phyloP scores from a whole-genome alignment of 192 early-diverging fungal genomes.

The Backusella mclennaniae region DNA sequence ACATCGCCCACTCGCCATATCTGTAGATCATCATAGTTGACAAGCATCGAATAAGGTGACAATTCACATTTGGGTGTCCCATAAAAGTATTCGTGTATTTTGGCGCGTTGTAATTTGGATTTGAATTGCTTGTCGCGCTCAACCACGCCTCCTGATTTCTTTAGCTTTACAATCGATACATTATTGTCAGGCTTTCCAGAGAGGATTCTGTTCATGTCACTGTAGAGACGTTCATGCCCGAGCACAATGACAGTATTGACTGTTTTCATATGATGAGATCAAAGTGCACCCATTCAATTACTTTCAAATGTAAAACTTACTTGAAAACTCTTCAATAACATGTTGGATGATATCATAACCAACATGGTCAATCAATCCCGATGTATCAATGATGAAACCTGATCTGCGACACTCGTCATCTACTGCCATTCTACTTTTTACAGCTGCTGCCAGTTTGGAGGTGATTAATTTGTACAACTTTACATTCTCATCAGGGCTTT shows the following conservation, averaged over 20 bases:
- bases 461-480: slow-evolving; percentile 77
- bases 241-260: slow-evolving; percentile 87
- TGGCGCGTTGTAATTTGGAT: slow-evolving; percentile 65
- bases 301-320: slow-evolving; percentile 28
- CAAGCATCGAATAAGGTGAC: slow-evolving; percentile 80
- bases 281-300: neutral
- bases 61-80: slow-evolving; percentile 75
- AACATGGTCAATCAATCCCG: slow-evolving; percentile 72
- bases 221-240: slow-evolving; percentile 93
- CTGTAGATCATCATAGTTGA: slow-evolving; percentile 73
- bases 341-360: slow-evolving; percentile 77
- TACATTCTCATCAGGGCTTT: slow-evolving; percentile 70
- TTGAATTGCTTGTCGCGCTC: slow-evolving; percentile 75
- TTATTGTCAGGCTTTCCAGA: slow-evolving; percentile 30
- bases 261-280: slow-evolving; percentile 4
- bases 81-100: slow-evolving; percentile 95
- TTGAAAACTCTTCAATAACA: slow-evolving; percentile 66
- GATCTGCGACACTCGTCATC: slow-evolving; percentile 63
- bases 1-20: slow-evolving; percentile 81
- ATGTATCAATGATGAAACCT: slow-evolving; percentile 87
- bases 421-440: slow-evolving; percentile 59
- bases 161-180: slow-evolving; percentile 78
- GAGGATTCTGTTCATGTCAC: slow-evolving; percentile 65
- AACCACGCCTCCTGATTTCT: slow-evolving; percentile 94
- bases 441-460: slow-evolving; percentile 56